These are phyloP conservation scores for Verticillium tricorpus DNA, from an alignment of 2,329 filamentous ascomycete genomes.

Conservation along the genomic window DNA sequence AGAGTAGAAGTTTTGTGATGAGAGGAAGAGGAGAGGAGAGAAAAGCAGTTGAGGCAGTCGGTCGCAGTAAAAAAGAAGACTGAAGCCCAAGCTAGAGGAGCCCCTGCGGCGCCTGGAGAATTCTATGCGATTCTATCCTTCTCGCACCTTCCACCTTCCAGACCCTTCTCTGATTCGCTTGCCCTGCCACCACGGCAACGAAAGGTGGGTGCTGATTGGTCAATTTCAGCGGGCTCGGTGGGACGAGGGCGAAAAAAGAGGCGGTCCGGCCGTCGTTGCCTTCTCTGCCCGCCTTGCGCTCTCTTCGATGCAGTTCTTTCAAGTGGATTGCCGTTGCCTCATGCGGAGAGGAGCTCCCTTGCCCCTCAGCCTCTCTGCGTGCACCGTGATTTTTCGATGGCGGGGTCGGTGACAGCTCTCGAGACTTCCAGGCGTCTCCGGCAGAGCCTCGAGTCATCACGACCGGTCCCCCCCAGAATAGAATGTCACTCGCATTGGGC, in stretches of 20 bases:
- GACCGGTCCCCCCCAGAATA: neutral
- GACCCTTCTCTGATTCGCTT: constrained; percentile 16
- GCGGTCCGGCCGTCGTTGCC: neutral
- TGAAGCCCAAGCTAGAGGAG: constrained; percentile 1
- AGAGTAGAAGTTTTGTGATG: constrained; percentile 10
- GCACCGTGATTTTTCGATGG: neutral
- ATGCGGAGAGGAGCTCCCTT: neutral
- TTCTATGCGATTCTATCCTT: constrained; percentile 42
- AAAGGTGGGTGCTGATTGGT: constrained; percentile 13
- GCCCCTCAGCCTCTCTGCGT: neutral
- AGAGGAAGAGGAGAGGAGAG: constrained; percentile 13
- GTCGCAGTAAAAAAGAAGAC: constrained; percentile 30
- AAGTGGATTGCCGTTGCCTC: neutral
- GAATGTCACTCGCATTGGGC: neutral
- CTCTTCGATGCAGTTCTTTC: neutral
- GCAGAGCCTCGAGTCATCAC: neutral
- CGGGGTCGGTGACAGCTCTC: neutral
- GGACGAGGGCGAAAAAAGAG: neutral
- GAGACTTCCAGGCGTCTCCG: neutral
- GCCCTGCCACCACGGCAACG: constrained; percentile 18
- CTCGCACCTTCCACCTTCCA: constrained; percentile 14
- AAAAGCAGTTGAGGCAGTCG: constrained; percentile 13
- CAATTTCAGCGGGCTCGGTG: neutral
- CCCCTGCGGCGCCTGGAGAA: constrained; percentile 25
- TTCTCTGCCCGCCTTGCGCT: neutral